These are phyloP conservation scores for Poa pratensis DNA, from an alignment of 176 grass and related monocot species.

Conservation along the genomic window DNA sequence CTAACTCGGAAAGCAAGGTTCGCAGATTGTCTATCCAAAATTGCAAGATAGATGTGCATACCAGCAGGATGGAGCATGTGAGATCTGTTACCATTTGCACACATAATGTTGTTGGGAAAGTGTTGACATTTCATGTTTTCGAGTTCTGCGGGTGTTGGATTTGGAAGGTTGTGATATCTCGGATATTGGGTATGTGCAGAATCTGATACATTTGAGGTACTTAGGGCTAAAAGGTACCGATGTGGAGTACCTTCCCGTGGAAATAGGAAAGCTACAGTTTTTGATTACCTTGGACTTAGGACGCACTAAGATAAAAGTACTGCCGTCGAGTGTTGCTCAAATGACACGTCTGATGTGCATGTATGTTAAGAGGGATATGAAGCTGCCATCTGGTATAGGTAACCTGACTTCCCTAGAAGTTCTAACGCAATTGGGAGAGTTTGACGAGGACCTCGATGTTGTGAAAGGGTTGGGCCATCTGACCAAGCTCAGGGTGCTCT, in stretches of 20 bases:
- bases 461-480: neutral
- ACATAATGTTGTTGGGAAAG: neutral
- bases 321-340: neutral
- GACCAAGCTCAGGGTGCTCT: neutral
- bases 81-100: neutral
- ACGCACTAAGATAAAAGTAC: fast-evolving
- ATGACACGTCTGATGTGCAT: neutral
- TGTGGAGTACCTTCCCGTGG: neutral
- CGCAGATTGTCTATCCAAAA: neutral
- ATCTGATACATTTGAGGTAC: neutral
- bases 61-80: neutral
- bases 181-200: neutral
- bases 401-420: neutral
- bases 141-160: neutral
- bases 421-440: fast-evolving
- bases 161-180: neutral
- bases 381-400: neutral
- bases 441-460: neutral
- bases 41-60: neutral
- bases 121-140: neutral
- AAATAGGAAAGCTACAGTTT: neutral
- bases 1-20: neutral
- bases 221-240: neutral
- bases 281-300: neutral
- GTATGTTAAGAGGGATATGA: too few relatives aligned